phyloP scores from a whole-genome alignment of 768 basidiomycete species.

The Sporobolomyces phaffii region DNA sequence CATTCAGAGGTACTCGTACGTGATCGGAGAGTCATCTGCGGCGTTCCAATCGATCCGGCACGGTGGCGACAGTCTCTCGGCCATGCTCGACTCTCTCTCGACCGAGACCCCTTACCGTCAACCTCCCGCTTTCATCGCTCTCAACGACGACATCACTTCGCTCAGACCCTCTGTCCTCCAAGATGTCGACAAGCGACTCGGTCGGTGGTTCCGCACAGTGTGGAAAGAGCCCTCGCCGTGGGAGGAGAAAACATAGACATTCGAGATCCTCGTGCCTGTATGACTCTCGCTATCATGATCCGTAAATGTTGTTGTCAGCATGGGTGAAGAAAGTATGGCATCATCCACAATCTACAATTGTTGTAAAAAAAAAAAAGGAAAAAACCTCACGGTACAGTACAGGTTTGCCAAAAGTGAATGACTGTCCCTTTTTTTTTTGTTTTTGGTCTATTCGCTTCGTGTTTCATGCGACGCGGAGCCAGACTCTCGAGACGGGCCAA shows the following conservation, averaged over 20 bases:
- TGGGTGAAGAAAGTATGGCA: no score
- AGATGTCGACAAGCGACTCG: slow-evolving; percentile 1
- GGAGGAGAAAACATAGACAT: no score
- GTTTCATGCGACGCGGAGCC: background rate
- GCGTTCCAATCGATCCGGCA: slow-evolving; percentile 2
- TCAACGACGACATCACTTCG: slow-evolving; percentile 21
- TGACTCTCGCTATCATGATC: no score
- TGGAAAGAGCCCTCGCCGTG: background rate
- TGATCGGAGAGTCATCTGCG: slow-evolving; percentile 14
- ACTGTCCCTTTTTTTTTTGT: no score
- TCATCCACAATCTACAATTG: no score
- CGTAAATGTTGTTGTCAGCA: no score
- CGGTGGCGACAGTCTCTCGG: background rate
- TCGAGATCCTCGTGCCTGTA: no score
- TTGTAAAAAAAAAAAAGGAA: no score
- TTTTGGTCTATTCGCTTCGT: no score
- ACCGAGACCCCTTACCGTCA: background rate
- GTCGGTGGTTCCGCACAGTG: slow-evolving; percentile 1
- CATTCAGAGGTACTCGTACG: slow-evolving; percentile 32
- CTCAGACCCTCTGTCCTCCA: background rate
- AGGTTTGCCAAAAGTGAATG: no score
- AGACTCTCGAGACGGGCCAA: slow-evolving; percentile 20
- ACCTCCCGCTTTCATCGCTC: slow-evolving; percentile 24
- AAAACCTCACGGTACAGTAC: no score
- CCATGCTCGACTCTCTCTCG: background rate